Base-by-base conservation (phyloP, 768 basidiomycete species). In the Megacollybia marginata region DNA sequence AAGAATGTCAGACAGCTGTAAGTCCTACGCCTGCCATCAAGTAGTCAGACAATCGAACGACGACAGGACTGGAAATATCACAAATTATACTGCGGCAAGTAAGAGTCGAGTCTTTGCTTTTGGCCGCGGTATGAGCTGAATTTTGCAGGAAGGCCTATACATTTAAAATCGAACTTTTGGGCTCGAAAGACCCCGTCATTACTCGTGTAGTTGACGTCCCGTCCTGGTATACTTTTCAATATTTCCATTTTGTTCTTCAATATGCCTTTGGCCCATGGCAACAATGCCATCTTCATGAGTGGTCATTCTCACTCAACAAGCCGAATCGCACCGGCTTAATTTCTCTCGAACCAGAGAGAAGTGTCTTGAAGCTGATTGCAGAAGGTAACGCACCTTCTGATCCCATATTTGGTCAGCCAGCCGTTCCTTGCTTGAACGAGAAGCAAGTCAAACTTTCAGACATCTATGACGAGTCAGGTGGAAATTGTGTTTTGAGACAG, bases 121-220 rank as follows among this genome's bases (percentile, higher is more conserved):
- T 2, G 5, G 3, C 11, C 33, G 1, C 18, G 15, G 44, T 46
- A 4, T 16, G 28, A 18, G 11, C 33, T 31, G 5, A 15, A 9
- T 12, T n/a, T 20, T 31, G 20, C 47, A 55, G 54, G 35, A 54
- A 40, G 33, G 55, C 44, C 13, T 60, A 54, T 48, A 59, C 57
- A 16, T 60, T 60, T 47, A 49, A 52, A 46, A 44, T 60, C 31
- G 51, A 52, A 28, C 50, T 60, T 1, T 42, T 60, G 16, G 56
- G 51, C 10, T 60, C 59, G 7, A 50, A 43, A n/a, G 48, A 54
- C 35, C 54, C 59, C 16, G 50, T 55, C 42, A 60, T 60, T 18
- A 56, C 47, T 34, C 57, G 59, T 19, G 49, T 50, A 6, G 54
- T 60, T n/a, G 53, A 55, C 34, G 50, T 60, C 44, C 59, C 59